Percentiles rank a stretch among this genome's conserved stretches.
These are phyloP conservation scores for Neofusicoccum sp. DNA, from an alignment of 2,329 filamentous ascomycete genomes.

Conservation along the genomic window DNA sequence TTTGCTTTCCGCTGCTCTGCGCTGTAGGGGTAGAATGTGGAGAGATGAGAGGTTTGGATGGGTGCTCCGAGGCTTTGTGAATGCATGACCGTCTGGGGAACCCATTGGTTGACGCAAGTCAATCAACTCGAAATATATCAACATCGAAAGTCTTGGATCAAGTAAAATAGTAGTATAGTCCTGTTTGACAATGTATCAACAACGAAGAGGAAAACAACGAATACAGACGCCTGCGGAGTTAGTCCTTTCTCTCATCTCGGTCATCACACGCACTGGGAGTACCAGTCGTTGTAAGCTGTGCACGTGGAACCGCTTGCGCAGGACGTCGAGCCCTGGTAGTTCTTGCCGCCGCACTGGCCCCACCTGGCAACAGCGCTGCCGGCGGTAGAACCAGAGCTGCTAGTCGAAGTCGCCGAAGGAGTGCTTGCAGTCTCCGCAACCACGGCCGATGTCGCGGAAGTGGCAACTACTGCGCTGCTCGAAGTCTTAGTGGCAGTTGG, in stretches of 20 bases:
- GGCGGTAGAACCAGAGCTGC: background rate
- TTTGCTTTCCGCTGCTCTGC: background rate
- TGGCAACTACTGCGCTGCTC: constrained; percentile 12
- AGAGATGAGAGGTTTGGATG: background rate
- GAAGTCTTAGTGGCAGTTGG: constrained; percentile 14
- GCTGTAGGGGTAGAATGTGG: background rate
- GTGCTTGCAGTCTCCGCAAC: constrained; percentile 11
- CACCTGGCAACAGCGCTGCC: constrained; percentile 29
- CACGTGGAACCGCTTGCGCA: constrained; percentile 41
- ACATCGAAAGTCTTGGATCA: background rate
- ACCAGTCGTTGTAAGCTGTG: constrained; percentile 41
- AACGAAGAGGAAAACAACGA: background rate
- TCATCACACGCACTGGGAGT: constrained; percentile 41
- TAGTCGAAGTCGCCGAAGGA: background rate
- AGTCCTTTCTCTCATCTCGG: background rate
- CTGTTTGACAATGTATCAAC: constrained; percentile 6
- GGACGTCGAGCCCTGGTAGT: constrained; percentile 38
- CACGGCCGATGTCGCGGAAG: constrained; percentile 7
- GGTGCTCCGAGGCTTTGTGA: background rate
- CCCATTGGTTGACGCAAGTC: no score
- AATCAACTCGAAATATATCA: background rate
- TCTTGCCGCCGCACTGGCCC: constrained; percentile 46
- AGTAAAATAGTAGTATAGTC: background rate
- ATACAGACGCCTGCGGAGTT: background rate
- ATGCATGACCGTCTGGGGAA: no score